Conservation (phyloP, 805 yeast genomes). For the Kazachstania viticola region DNA sequence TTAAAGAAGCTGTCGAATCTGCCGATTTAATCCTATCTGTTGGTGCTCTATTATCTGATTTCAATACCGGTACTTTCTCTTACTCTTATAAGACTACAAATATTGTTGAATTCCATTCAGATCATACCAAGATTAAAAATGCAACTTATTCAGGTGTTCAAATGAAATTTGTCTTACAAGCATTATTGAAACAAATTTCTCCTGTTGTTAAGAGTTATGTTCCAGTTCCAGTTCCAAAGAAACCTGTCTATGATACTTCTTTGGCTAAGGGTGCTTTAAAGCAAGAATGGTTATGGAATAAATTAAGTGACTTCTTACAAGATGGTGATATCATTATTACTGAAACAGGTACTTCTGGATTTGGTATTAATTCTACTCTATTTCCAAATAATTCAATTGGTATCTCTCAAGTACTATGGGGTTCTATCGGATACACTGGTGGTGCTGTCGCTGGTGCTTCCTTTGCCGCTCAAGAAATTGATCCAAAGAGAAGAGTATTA, state of each 20-base stretch:
- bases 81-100: conserved; percentile 54
- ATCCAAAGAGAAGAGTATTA: conserved; percentile 46
- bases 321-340: conserved; percentile 55
- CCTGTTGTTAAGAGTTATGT: conserved; percentile 27
- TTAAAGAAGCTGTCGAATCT: conserved; percentile 49
- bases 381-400: conserved; percentile 51
- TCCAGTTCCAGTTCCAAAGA: conserved; percentile 39
- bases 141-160: conserved; percentile 54
- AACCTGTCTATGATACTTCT: too few relatives aligned
- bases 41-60: conserved; percentile 69
- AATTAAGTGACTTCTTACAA: conserved; percentile 45
- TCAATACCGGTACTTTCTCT: conserved; percentile 72
- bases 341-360: conserved; percentile 65
- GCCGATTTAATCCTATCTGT: conserved; percentile 62
- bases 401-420: conserved; percentile 64
- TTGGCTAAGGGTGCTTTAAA: conserved; percentile 41
- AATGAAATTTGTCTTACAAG: conserved; percentile 40
- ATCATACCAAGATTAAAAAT: conserved; percentile 47
- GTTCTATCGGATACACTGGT: conserved; percentile 57
- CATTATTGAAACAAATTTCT: conserved; percentile 25
- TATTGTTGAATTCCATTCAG: conserved; percentile 60
- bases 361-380: conserved; percentile 52
- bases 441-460: conserved; percentile 58
- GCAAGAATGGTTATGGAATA: conserved; percentile 59
- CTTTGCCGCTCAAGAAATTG: conserved; percentile 50